These are phyloP conservation scores for Taphrina communis DNA, from an alignment of 1,139 yeast species.

Conservation along the genomic window DNA sequence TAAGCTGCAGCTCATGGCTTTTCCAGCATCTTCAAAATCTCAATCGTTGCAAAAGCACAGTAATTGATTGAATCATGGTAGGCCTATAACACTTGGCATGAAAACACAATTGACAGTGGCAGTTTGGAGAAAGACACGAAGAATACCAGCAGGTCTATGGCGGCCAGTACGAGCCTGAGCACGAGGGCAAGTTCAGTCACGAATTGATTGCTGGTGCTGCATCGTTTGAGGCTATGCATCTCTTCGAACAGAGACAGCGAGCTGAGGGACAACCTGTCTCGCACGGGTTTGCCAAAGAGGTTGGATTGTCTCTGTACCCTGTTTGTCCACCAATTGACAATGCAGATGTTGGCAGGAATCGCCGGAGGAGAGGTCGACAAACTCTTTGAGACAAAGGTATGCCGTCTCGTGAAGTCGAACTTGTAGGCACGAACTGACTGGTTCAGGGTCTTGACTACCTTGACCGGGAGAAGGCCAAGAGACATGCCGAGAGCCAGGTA, in stretches of 20 bases:
- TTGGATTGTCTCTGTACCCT: not conserved
- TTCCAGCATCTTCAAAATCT: not conserved
- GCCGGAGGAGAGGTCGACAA: conserved; percentile 53
- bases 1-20: not conserved
- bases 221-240: conserved; percentile 50
- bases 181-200: conserved; percentile 48
- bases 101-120: not conserved
- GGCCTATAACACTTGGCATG: not conserved
- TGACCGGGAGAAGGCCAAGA: conserved; percentile 49
- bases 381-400: conserved; percentile 50
- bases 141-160: conserved; percentile 32
- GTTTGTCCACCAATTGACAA: not conserved
- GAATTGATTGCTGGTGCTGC: conserved; percentile 52
- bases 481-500: conserved; percentile 31
- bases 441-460: conserved; percentile 49
- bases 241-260: conserved; percentile 46
- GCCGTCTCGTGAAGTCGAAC: not conserved
- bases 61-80: not conserved
- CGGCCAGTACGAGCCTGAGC: conserved; percentile 36
- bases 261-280: conserved; percentile 50
- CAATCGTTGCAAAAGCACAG: not conserved
- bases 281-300: conserved; percentile 42
- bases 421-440: not conserved
- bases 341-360: conserved; percentile 50
- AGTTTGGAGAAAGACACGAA: conserved; percentile 32